Evolutionary conservation across 306 rosid species (phyloP), one percentile per base, ranked within the genome.

Genomic region (Gastrolobium bilobum): DNA sequence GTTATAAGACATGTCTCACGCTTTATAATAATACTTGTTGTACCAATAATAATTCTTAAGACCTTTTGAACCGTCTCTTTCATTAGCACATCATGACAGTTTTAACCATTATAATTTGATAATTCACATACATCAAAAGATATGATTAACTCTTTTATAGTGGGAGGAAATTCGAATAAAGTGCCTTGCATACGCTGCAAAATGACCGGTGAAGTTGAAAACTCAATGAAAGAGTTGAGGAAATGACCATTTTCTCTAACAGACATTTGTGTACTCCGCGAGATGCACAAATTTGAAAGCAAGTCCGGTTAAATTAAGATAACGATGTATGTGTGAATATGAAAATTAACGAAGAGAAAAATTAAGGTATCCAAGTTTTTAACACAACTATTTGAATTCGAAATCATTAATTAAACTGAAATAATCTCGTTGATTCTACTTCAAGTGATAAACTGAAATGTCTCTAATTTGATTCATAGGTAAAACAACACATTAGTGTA

Each of bases 81-180:
- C 52, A 20, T 48, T 64, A 6, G n/a, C 68, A 15, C 10, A 10
- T 43, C 33, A 3, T 10, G 8, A 51, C 34, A 52, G 48, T 51
- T 37, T 13, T 52, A 4, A 47, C 33, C 15, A 9, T 37, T 51
- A 10, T 71, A 52, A 10, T 7, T 37, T 71, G 35, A 35, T 70
- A 10, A 15, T 6, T 52, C 35, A 71, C 52, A 38, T 52, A 54
- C 65, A 71, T 38, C 37, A 71, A 39, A 33, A 68, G 13, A 43
- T 71, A 50, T 54, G 52, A 71, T 53, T 29, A 71, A 9, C 37
- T 15, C 37, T 38, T 53, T 38, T 37, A 15, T 10, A 14, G 38
- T 52, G 51, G 8, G 51, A 71, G 38, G 20, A 52, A 71, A 71
- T 37, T 37, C n/a, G 37, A 70, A 70, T 47, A 47, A 47, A 44